phyloP scores from a whole-genome alignment of 768 basidiomycete species.

The Mycena belliarum region DNA sequence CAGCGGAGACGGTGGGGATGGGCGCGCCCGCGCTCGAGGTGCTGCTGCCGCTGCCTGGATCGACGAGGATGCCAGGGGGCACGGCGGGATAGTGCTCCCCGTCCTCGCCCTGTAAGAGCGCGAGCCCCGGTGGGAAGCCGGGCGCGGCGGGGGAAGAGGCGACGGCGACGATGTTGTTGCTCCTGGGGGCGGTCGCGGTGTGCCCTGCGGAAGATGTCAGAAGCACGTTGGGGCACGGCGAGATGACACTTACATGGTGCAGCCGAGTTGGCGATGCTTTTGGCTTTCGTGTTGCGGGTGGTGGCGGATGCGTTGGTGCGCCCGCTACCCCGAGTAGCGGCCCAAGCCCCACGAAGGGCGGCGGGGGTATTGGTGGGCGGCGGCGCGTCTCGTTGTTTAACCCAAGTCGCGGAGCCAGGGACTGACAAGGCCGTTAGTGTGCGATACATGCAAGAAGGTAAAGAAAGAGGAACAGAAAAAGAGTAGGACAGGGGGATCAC shows the following conservation, averaged over 20 bases:
- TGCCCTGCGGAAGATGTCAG: slow-evolving; percentile 12
- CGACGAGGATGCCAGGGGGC: slow-evolving; percentile 4
- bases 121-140: slow-evolving; percentile 4
- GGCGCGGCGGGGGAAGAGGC: neutral
- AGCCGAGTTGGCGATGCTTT: neutral
- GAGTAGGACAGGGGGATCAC: no score
- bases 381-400: slow-evolving; percentile 23
- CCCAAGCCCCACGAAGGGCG: slow-evolving; percentile 24
- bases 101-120: neutral
- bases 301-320: neutral
- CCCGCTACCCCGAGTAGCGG: slow-evolving; percentile 1
- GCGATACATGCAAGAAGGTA: no score
- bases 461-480: no score
- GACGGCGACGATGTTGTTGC: slow-evolving; percentile 16
- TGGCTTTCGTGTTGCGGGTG: neutral
- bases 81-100: neutral
- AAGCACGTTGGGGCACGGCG: neutral
- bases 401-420: slow-evolving; percentile 41
- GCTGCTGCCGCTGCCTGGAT: slow-evolving; percentile 2
- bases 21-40: neutral
- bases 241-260: slow-evolving; percentile 12
- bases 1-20: neutral
- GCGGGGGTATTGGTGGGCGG: slow-evolving; percentile 13
- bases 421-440: slow-evolving; percentile 29
- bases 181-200: slow-evolving; percentile 18